A percentile compares a stretch with the other conserved stretches of the same genome.
phyloP scores from a whole-genome alignment of 2,329 filamentous ascomycete genomes.

The Zasmidium cellare region DNA sequence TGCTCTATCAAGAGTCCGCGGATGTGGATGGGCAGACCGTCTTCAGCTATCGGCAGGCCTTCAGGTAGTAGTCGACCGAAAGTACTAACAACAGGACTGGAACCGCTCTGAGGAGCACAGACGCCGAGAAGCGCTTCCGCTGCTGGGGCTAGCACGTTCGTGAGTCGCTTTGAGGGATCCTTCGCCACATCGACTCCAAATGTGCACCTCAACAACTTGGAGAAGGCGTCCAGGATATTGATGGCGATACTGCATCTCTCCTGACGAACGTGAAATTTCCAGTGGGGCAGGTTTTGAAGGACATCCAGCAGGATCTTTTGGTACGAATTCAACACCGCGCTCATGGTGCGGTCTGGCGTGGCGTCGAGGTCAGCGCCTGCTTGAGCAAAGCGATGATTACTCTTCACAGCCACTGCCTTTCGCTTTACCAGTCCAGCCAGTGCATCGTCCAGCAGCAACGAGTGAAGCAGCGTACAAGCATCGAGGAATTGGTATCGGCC shows the following conservation, averaged over 20 bases:
- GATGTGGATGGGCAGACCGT: slow-evolving; percentile 18
- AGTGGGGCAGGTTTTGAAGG: slow-evolving; percentile 80
- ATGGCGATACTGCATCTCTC: slow-evolving; percentile 70
- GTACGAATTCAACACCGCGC: slow-evolving; percentile 69
- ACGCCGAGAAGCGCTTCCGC: slow-evolving; percentile 75
- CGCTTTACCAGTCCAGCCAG: slow-evolving; percentile 68
- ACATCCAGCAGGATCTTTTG: slow-evolving; percentile 77
- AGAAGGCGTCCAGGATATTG: slow-evolving; percentile 68
- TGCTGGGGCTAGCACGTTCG: slow-evolving; percentile 66
- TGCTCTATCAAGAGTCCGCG: slow-evolving; percentile 23
- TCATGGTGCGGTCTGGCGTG: slow-evolving; percentile 75
- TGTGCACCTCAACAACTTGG: slow-evolving; percentile 68
- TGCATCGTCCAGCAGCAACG: slow-evolving; percentile 72
- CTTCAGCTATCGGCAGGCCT: slow-evolving; percentile 20
- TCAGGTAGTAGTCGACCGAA: slow-evolving; percentile 20
- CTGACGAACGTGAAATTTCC: slow-evolving; percentile 72
- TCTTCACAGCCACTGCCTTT: slow-evolving; percentile 49
- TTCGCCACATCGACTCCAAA: slow-evolving; percentile 70
- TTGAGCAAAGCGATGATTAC: slow-evolving; percentile 45
- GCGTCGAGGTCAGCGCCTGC: slow-evolving; percentile 61
- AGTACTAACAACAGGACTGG: slow-evolving; percentile 17
- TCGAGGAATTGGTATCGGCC: slow-evolving; percentile 77
- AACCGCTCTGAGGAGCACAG: slow-evolving; percentile 48
- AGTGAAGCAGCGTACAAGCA: slow-evolving; percentile 72
- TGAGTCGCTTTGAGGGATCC: slow-evolving; percentile 50